Evolutionary conservation across 1,284 basidiomycete genomes (phyloP).

Genomic region (Sanguinoderma infundibulare): DNA sequence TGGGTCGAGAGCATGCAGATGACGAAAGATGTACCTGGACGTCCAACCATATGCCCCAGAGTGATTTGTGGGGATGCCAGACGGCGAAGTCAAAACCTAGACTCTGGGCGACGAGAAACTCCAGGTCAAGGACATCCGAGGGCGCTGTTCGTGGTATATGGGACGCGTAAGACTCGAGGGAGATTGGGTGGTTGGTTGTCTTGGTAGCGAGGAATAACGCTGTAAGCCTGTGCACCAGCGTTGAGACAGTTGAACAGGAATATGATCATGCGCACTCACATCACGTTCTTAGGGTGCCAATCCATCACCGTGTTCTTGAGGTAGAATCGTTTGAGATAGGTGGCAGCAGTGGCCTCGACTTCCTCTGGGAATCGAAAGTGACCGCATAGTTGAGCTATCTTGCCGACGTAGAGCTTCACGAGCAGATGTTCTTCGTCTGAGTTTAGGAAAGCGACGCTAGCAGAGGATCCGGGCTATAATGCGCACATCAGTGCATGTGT

Average conservation of each 20-base stretch:
- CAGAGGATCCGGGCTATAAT: constrained; percentile 67
- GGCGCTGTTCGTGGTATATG: constrained; percentile 81
- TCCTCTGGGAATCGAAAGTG: constrained; percentile 90
- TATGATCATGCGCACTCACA: constrained; percentile 61
- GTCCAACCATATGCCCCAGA: constrained; percentile 92
- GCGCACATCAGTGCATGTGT: constrained; percentile 11
- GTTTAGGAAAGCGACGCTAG: constrained; percentile 71
- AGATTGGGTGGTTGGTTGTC: constrained; percentile 92
- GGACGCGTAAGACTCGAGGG: constrained; percentile 82
- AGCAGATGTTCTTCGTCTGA: constrained; percentile 88
- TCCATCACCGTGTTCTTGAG: constrained; percentile 99
- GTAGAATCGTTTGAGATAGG: constrained; percentile 96
- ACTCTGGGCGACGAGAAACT: constrained; percentile 95
- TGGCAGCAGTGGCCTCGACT: constrained; percentile 91
- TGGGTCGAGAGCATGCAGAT: background rate
- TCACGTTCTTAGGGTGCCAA: constrained; percentile 98
- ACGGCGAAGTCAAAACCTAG: constrained; percentile 92
- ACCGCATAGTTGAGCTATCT: constrained; percentile 85
- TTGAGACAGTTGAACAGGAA: background rate
- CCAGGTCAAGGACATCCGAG: constrained; percentile 87
- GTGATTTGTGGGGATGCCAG: constrained; percentile 87
- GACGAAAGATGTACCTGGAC: constrained; percentile 66
- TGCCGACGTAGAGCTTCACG: constrained; percentile 88
- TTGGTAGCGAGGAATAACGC: constrained; percentile 96
- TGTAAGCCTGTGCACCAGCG: constrained; percentile 74